Evolutionary conservation across 805 yeast species (phyloP).

Genomic region (Wickerhamomyces subpelliculosus): DNA sequence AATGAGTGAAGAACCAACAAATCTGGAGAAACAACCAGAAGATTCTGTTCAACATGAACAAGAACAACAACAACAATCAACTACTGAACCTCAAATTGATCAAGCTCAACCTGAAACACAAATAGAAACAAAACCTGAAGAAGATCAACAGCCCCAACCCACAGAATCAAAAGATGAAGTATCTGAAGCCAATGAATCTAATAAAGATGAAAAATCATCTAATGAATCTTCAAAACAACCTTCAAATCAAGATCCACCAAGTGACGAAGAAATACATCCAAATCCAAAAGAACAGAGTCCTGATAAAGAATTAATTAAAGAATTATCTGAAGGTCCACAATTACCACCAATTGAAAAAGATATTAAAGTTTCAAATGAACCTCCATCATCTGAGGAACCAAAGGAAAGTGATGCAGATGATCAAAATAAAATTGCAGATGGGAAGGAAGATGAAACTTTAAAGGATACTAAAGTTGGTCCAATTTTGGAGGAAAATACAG

Average conservation of each 20-base stretch:
- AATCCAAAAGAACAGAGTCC: background rate
- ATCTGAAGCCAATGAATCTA: background rate
- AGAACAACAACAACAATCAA: background rate
- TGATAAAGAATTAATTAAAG: background rate
- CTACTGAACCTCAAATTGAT: background rate
- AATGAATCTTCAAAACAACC: background rate
- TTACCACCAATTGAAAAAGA: background rate
- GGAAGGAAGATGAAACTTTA: background rate
- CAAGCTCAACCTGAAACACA: no score
- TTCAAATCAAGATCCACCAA: background rate
- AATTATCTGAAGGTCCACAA: background rate
- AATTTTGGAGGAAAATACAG: no score
- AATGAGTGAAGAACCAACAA: background rate
- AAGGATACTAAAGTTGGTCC: no score
- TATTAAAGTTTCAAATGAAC: background rate
- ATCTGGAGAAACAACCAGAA: background rate
- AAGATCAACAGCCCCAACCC: no score
- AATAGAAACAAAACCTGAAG: no score
- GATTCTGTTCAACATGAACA: background rate
- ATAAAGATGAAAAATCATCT: background rate
- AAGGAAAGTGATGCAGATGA: background rate
- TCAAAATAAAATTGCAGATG: background rate
- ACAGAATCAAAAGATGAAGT: no score
- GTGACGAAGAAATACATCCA: background rate
- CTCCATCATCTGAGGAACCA: slow-evolving; percentile 1